phyloP scores from a whole-genome alignment of 495 filamentous ascomycete genomes.

The Aspergillus sclerotiicarbonarius region DNA sequence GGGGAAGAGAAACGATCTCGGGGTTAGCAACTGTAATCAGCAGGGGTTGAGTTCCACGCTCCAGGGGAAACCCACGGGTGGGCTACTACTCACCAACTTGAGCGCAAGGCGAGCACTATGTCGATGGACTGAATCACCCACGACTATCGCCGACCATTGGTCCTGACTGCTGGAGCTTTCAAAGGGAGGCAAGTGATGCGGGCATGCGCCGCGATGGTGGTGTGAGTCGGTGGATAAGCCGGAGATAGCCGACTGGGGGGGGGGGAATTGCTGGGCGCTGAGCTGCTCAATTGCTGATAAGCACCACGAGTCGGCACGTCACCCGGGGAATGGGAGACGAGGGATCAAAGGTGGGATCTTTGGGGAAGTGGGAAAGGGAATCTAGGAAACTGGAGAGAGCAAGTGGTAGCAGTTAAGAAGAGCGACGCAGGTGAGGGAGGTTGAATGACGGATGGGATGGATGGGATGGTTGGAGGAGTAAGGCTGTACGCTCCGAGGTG shows the following conservation, averaged over 20 bases:
- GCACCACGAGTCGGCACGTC: slow-evolving; percentile 7
- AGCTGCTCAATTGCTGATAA: slow-evolving; percentile 32
- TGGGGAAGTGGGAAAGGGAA: neutral
- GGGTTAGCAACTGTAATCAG: slow-evolving; percentile 18
- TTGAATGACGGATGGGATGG: neutral
- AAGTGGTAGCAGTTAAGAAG: no score
- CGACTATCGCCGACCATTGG: slow-evolving; percentile 11
- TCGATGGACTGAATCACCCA: slow-evolving; percentile 13
- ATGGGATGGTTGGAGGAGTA: slow-evolving; percentile 1
- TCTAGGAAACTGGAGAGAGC: neutral
- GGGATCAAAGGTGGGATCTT: neutral
- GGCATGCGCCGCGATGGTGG: slow-evolving; percentile 1
- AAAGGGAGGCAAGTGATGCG: slow-evolving; percentile 12
- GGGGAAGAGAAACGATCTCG: slow-evolving; percentile 9
- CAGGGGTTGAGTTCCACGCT: slow-evolving; percentile 19
- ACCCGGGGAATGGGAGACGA: neutral
- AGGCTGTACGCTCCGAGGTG: slow-evolving; percentile 9
- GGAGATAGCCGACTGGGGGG: slow-evolving; percentile 36
- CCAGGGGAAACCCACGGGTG: slow-evolving; percentile 10
- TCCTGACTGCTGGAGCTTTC: neutral
- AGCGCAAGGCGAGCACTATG: neutral
- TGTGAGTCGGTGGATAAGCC: slow-evolving; percentile 22
- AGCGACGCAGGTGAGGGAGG: neutral
- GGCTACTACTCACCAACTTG: slow-evolving; percentile 8
- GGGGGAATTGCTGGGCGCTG: slow-evolving; percentile 18